phyloP scores from a whole-genome alignment of 768 basidiomycete species.

The Amanita fuliginea region DNA sequence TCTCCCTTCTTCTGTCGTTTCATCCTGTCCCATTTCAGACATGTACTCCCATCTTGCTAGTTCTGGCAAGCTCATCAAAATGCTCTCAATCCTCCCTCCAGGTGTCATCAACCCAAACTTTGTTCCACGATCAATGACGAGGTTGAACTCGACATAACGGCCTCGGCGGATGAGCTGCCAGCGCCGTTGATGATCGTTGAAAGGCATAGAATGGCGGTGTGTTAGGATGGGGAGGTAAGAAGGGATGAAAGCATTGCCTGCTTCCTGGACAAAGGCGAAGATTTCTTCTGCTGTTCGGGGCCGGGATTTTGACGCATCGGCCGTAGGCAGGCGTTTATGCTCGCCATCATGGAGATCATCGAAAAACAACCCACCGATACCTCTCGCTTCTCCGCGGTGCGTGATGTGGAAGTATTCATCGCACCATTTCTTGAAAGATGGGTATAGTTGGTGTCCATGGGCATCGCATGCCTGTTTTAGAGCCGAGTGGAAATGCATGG shows the following conservation, averaged over 20 bases:
- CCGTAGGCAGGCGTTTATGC: conserved; percentile 48
- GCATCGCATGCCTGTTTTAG: conserved; percentile 67
- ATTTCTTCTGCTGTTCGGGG: conserved; percentile 56
- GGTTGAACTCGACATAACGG: conserved; percentile 91
- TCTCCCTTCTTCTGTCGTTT: conserved; percentile 57
- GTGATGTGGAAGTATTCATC: conserved; percentile 99
- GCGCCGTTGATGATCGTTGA: conserved; percentile 57
- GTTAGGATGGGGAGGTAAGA: conserved; percentile 84
- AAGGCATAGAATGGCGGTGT: conserved; percentile 41
- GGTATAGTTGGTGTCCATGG: conserved; percentile 60
- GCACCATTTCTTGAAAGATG: conserved; percentile 88
- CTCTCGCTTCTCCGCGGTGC: too few species aligned
- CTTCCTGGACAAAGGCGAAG: conserved; percentile 61
- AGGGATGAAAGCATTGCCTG: conserved; percentile 77
- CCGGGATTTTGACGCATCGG: conserved; percentile 20
- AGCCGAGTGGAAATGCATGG: conserved; percentile 73
- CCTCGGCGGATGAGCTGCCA: conserved; percentile 93
- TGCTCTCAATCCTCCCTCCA: conserved; percentile 81
- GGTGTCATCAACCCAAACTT: conserved; percentile 82
- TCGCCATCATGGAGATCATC: conserved; percentile 73
- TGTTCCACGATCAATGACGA: conserved; percentile 80
- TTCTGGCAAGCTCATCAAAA: conserved; percentile 83
- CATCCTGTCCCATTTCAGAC: conserved; percentile 50
- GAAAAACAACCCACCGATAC: too few species aligned
- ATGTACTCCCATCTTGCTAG: conserved; percentile 88